Evolutionary conservation across 2,329 filamentous ascomycete species (phyloP), one percentile per base, ranked within the genome.

Genomic region (Macroventuria anomochaeta): DNA sequence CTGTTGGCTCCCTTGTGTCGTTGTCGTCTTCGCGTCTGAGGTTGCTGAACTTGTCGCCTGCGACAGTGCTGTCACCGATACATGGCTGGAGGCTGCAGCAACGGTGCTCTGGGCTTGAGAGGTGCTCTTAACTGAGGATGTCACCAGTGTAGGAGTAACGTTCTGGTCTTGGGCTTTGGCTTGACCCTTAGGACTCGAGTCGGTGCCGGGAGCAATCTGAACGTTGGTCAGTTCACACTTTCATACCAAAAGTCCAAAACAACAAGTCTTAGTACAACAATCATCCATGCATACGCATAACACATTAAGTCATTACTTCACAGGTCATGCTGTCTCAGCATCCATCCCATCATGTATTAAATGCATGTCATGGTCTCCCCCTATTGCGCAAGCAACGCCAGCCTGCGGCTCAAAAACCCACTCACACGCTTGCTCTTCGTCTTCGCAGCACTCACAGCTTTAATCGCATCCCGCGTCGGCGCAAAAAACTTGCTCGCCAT

Each of bases 401-500:
- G 23, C 29, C 51, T 54, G 20, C 51, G 44, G 17, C 37, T 38
- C 21, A 40, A 34, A 29, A 54, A 40, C 5, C 44, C 46, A 43
- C 11, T 44, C 41, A 12, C 34, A 46, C 44, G 39, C 34, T 17
- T 43, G 10, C 20, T 43, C 31, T 21, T 44, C 13, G 39, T 39
- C 26, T 43, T 43, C 39, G 39, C 26, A 36, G 31, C 46, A 51
- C 46, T 55, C 53, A 51, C 53, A 51, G 53, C 53, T 52, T 56
- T 51, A 25, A 56, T 52, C 21, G 48, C 47, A 12, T 58, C 58
- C 33, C 48, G 56, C 5, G 69, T 59, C 11, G 62, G 54, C 3
- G 38, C 46, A 31, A 63, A 64, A 49, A 71, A 73, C 49, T 64
- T 65, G 29, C 44, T 53, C 2, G 65, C 65, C 56, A 74, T 63